Evolutionary conservation across 2,329 filamentous ascomycete genomes (phyloP), one percentile per base, ranked within the genome.

Genomic region (Xylariaceae sp.): DNA sequence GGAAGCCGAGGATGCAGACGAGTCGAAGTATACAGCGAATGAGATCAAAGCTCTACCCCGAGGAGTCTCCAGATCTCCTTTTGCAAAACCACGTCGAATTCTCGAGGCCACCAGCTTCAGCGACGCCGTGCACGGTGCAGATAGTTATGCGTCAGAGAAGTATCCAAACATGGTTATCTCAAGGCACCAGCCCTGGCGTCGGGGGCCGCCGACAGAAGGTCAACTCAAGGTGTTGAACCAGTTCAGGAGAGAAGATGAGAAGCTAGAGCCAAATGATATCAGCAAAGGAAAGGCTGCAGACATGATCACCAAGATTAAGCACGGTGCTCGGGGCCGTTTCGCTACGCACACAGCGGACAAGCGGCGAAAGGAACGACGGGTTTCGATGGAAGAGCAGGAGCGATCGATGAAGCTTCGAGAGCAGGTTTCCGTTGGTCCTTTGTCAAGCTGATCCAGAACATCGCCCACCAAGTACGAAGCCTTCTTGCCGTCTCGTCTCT

Each of bases 291-390:
- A 80, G 59, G 90, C 89, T 4, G 76, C 76, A 4, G 90, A 96
- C 60, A 90, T 95, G 85, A 95, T 97, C 50, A 94, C 88, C 7
- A 94, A 95, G 64, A 60, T 95, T 47, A 91, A 85, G 62, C 86
- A 93, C 59, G 91, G 91, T 1, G 88, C 87, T 1, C 78, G 71
- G 62, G 86, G 65, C 48, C 79, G 67, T 67, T 89, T 76, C 59
- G 68, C 71, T 19, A 70, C 56, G 26, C 64, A 78, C 43, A 71
- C 75, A 55, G 68, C 66, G 0, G 67, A 73, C 40, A 80, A 74
- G 59, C 75, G 70, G 33, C 74, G 73, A 38, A 65, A 60, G 28
- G 63, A 68, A 37, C 71, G 56, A 45, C 58, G 66, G 29, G 53
- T 43, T 18, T 51, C 63, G 3, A 59, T 63, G 18, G 44, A 57